phyloP scores from a whole-genome alignment of 257 asterid species.

The Ophiorrhiza pumila region DNA sequence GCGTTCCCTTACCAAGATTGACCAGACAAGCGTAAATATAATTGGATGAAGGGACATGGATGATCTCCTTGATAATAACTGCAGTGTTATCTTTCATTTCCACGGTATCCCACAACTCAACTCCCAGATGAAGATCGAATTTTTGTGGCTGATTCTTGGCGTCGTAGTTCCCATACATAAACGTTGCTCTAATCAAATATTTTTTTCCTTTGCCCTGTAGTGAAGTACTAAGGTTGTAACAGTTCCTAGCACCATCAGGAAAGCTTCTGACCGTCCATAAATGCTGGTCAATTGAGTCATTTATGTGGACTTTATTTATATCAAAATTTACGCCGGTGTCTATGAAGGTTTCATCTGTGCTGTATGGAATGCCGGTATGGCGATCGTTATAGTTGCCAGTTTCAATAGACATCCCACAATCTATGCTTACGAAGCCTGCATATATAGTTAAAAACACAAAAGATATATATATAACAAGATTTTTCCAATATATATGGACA shows the following conservation, averaged over 20 bases:
- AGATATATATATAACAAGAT: background rate
- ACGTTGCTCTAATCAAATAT: slow-evolving; percentile 28
- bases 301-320: slow-evolving; percentile 12
- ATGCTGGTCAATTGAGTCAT: background rate
- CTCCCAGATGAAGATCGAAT: slow-evolving; percentile 44
- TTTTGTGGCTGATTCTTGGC: slow-evolving; percentile 16
- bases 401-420: slow-evolving; percentile 32
- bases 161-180: slow-evolving; percentile 37
- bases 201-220: slow-evolving; percentile 11
- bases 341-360: slow-evolving; percentile 13
- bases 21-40: slow-evolving; percentile 35
- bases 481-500: background rate
- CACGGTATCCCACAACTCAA: slow-evolving; percentile 28
- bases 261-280: slow-evolving; percentile 31
- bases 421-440: slow-evolving; percentile 40
- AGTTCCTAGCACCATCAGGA: slow-evolving; percentile 30
- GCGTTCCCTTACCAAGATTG: slow-evolving; percentile 26
- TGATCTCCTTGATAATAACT: slow-evolving; percentile 12
- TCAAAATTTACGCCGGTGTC: slow-evolving; percentile 19
- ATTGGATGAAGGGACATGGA: slow-evolving; percentile 29
- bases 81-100: background rate
- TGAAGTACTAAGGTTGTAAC: slow-evolving; percentile 23
- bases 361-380: slow-evolving; percentile 21
- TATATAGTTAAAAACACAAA: background rate
- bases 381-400: slow-evolving; percentile 8